A percentile compares a stretch with the other conserved stretches of the same genome.
These are phyloP conservation scores for Pelargonium nanum DNA, from an alignment of 345 rosid species.

Conservation along the genomic window DNA sequence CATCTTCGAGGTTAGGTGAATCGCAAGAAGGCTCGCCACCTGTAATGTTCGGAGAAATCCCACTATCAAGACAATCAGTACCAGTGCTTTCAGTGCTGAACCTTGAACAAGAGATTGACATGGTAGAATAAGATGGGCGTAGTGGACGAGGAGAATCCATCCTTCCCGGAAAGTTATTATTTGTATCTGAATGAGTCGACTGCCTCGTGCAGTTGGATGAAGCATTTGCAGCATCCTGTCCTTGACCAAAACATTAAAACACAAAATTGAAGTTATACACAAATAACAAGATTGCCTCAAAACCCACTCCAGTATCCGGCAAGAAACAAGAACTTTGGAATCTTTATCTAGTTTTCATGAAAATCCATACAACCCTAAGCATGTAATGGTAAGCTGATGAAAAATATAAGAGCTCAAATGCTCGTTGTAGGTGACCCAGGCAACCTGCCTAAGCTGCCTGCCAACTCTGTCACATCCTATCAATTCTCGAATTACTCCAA, in stretches of 20 bases:
- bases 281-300: neutral
- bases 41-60: conserved; percentile 16
- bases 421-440: neutral
- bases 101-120: conserved; percentile 32
- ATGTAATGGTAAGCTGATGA: neutral
- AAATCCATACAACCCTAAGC: too few relatives aligned
- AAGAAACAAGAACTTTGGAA: neutral
- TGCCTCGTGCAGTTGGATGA: conserved; percentile 9
- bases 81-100: conserved; percentile 25
- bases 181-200: conserved; percentile 14
- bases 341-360: neutral
- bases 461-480: too few relatives aligned
- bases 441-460: too few relatives aligned
- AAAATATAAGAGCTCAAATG: neutral
- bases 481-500: too few relatives aligned
- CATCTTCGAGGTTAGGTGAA: conserved; percentile 24
- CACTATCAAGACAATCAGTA: conserved; percentile 25
- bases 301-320: neutral
- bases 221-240: conserved; percentile 21
- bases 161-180: conserved; percentile 8
- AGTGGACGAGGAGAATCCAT: conserved; percentile 19
- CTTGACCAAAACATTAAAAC: neutral
- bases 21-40: conserved; percentile 22
- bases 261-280: neutral
- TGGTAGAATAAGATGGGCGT: conserved; percentile 27